These are phyloP conservation scores for Amaranthus tricolor DNA, from an alignment of 179 eudicot species.

Conservation along the genomic window DNA sequence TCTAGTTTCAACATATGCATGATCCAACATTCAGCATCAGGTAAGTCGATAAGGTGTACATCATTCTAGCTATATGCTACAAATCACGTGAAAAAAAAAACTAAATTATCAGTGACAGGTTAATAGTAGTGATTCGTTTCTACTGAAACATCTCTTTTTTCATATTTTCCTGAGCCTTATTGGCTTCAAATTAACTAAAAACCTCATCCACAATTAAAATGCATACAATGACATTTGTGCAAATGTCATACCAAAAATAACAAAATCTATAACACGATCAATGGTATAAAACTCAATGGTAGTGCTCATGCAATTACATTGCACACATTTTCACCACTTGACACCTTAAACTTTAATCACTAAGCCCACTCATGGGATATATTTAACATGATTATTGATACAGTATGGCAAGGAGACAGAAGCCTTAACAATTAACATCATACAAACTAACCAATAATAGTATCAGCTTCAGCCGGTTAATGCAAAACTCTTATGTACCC, in stretches of 20 bases:
- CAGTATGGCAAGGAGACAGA: background rate
- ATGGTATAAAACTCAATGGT: background rate
- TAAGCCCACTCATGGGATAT: constrained; percentile 1
- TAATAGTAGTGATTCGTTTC: background rate
- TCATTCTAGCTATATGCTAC: background rate
- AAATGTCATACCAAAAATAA: background rate
- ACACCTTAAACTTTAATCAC: background rate
- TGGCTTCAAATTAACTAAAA: background rate
- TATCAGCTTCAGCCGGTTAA: constrained; percentile 29
- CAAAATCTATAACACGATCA: background rate
- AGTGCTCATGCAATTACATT: constrained; percentile 3
- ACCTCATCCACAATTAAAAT: background rate
- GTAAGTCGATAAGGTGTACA: constrained; percentile 7
- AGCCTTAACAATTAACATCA: background rate
- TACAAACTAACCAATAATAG: constrained; percentile 8
- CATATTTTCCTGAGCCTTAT: background rate
- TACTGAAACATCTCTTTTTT: background rate
- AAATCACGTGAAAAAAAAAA: no score
- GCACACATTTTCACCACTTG: background rate
- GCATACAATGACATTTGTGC: background rate
- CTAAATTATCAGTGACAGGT: no score
- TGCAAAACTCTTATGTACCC: constrained; percentile 69
- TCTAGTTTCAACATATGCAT: background rate
- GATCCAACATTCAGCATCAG: constrained; percentile 2
- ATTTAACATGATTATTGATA: background rate